Percentiles rank a stretch among this genome's conserved stretches.
Conservation (phyloP, 2,329 filamentous ascomycete species). For the Paecilomyces sp. region DNA sequence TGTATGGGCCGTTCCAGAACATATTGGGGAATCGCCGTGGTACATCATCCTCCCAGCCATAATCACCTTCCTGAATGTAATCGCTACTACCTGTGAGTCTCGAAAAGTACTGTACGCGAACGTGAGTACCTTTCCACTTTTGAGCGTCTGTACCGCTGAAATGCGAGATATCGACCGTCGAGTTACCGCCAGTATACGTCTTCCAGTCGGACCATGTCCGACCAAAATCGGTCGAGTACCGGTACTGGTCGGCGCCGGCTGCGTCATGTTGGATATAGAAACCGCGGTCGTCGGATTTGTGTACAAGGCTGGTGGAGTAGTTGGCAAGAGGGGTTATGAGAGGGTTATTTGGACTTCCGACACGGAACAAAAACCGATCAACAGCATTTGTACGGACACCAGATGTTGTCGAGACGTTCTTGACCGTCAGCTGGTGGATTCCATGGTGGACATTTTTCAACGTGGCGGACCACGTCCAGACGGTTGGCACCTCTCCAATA, state of each 20-base stretch:
- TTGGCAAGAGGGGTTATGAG: not conserved
- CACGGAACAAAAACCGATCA: not conserved
- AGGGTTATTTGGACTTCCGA: not conserved
- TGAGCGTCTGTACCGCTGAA: slow-evolving; percentile 49
- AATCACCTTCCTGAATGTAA: slow-evolving; percentile 49
- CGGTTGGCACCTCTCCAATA: slow-evolving; percentile 42
- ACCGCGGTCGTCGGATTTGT: not conserved
- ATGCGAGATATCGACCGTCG: not conserved
- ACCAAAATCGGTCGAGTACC: not conserved
- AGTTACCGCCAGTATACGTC: not conserved
- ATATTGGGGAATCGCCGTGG: not conserved
- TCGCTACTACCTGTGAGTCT: slow-evolving; percentile 45
- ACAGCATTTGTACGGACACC: not conserved
- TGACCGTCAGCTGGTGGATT: slow-evolving; percentile 46
- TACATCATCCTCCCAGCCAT: slow-evolving; percentile 26
- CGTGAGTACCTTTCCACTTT: slow-evolving; percentile 49
- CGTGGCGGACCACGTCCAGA: slow-evolving; percentile 42
- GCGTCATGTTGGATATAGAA: not conserved
- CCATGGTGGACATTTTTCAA: slow-evolving; percentile 49
- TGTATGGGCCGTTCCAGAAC: slow-evolving; percentile 48
- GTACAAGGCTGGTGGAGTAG: not conserved
- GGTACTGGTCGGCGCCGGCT: not conserved
- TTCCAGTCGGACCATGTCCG: not conserved
- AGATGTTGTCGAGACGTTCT: slow-evolving; percentile 38
- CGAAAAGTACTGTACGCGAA: slow-evolving; percentile 53